Base-by-base conservation (phyloP, 176 grass and related monocot genomes). In the Dactylis glomerata region DNA sequence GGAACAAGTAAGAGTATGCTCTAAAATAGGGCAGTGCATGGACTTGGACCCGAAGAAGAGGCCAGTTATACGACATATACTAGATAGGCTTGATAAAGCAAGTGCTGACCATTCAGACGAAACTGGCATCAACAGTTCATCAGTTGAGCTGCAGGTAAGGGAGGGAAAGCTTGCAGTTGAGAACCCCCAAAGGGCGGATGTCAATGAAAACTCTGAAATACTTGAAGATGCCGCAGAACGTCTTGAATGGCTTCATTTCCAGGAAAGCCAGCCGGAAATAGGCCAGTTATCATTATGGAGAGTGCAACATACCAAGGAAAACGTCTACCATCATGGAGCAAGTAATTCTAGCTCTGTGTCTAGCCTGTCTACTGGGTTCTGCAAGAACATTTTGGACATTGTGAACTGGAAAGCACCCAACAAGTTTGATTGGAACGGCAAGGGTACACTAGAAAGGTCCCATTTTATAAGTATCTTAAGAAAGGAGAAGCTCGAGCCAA, bases 1-100 rank as follows among this genome's bases (percentile, higher is more conserved):
- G 77, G 17, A 80, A 65, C 77, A 80, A 80, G 27, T 80, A 20
- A 41, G 37, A 10, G 76, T 45, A 79, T 79, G 56, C 16, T 1
- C 26, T 16, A 28, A 64, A 57, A 79, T 79, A 63, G 16, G 14
- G 24, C n/a, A 23, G 4, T 80, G 78, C 59, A 13, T 66, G 27
- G 12, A 66, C 3, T 0, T 31, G 30, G 3, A 57, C 11, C 74
- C 50, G 5, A 3, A 55, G 5, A 77, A 56, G 50, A 77, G 49
- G 32, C 74, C 74, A 17, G 41, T 47, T 10, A 12, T 27, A 34
- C 10, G 12, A 4, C 5, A 31, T 31, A 80, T 80, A 49, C 3
- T 66, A 0, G 3, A 80, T 11, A 66, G 44, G 59, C 78, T 66
- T 50, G 56, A 33, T 66, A n/a, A 68, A 68, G 10, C 9, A 36